Base-by-base conservation (phyloP, 2,329 filamentous ascomycete genomes). In the Colletotrichum phormii region DNA sequence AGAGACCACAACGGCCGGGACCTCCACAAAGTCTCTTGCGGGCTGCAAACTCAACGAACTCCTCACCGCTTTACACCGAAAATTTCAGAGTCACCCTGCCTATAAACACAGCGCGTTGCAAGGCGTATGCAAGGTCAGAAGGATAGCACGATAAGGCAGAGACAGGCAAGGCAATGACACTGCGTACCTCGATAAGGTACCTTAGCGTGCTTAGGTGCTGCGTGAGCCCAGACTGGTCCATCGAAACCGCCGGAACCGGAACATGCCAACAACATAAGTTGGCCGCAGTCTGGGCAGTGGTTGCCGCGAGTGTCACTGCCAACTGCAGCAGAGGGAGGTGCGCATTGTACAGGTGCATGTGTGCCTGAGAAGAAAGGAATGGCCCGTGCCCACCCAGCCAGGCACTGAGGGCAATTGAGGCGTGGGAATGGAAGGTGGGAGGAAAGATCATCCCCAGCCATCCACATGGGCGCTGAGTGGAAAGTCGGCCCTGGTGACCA, bases 1-100 rank as follows among this genome's bases (percentile, higher is more conserved):
- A 60, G 54, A 70, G 33, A 70, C 26, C 35, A 65, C 31, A 64
- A 46, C 51, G 33, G 49, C 35, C 42, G 18, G 57, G 60, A 15
- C 62, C 59, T 53, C 70, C 65, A 60, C 65, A 69, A 46, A 57
- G 46, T 61, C 57, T 54, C 51, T 26, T 59, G 37, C 42, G 5
- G n/a, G 35, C 51, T 53, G 70, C 70, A 72, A 72, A 69, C 59
- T 70, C 65, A 66, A 67, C 51, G 64, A 24, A n/a, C 46, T 42
- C 18, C 64, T 69, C 69, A 72, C 72, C 72, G 69, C 64, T 72
- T 51, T 61, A 74, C 72, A 74, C 69, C 72, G 72, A 74, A 74
- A 74, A 74, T 69, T 70, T 70, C 66, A 61, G 66, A 70, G 35
- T 51, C 26, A 58, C 26, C 33, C 42, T 49, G 46, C 59, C 59